A percentile compares a stretch with the other conserved stretches of the same genome.
Evolutionary conservation across 2,329 filamentous ascomycete genomes (phyloP).

Genomic region (Sordariomycetes sp.): DNA sequence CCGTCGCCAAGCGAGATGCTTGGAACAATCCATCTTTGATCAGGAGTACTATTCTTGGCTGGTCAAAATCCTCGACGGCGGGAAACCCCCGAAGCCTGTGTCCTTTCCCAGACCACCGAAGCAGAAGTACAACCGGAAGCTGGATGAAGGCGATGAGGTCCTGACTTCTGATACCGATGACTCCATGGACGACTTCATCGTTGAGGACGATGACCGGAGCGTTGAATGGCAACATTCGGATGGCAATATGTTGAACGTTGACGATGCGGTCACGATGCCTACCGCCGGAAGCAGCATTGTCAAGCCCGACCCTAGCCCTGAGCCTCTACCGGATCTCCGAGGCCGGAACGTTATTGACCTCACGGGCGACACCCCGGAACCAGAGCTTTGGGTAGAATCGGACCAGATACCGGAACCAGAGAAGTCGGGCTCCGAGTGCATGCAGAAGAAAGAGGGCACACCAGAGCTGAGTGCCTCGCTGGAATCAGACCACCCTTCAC

Average conservation of each 20-base stretch:
- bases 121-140: neutral
- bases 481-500: too few species aligned
- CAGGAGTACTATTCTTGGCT: conserved; percentile 39
- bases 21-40: conserved; percentile 55
- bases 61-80: conserved; percentile 28
- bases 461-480: too few species aligned
- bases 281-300: neutral
- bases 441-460: neutral
- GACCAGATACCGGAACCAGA: conserved; percentile 2
- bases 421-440: neutral
- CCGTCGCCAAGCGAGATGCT: conserved; percentile 35
- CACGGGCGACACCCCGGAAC: neutral
- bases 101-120: conserved; percentile 7
- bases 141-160: conserved; percentile 29
- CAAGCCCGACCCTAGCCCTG: neutral
- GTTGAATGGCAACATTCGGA: neutral
- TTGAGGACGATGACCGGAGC: conserved; percentile 17
- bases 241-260: conserved; percentile 7
- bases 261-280: neutral
- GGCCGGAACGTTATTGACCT: conserved; percentile 4
- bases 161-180: conserved; percentile 36
- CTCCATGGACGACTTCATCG: conserved; percentile 16
- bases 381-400: conserved; percentile 1
- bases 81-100: conserved; percentile 11
- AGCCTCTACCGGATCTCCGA: neutral